Evolutionary conservation across 2,329 filamentous ascomycete species (phyloP).

Genomic region (Whalleya microplaca): DNA sequence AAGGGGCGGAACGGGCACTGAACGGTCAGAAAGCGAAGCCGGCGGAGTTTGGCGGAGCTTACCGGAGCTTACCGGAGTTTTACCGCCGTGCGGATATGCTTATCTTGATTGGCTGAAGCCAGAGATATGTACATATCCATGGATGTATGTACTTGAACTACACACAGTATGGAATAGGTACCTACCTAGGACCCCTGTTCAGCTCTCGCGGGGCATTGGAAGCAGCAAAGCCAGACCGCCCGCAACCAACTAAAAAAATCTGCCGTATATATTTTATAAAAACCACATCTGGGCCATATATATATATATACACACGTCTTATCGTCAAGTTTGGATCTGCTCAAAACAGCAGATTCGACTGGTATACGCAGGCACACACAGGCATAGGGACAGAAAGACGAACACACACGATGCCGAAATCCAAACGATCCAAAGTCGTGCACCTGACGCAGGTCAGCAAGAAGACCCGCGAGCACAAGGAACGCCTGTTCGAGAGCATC

Average conservation of each 20-base stretch:
- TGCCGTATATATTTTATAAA: not conserved
- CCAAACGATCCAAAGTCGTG: slow-evolving; percentile 87
- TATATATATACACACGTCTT: slow-evolving; percentile 17
- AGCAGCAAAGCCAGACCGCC: not conserved
- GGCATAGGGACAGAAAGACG: not conserved
- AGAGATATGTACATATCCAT: too few relatives aligned
- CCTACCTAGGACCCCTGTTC: not conserved
- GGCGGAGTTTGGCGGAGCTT: too few relatives aligned
- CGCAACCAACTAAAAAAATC: not conserved
- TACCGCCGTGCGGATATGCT: too few relatives aligned
- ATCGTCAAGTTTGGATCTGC: too few relatives aligned
- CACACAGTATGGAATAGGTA: too few relatives aligned
- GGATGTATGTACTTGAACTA: too few relatives aligned
- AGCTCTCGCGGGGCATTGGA: not conserved
- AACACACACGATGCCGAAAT: slow-evolving; percentile 79
- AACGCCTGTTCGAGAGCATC: slow-evolving; percentile 85
- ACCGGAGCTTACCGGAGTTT: too few relatives aligned
- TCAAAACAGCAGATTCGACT: too few relatives aligned
- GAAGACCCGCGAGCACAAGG: slow-evolving; percentile 90
- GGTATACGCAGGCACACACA: too few relatives aligned
- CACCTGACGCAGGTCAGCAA: slow-evolving; percentile 91
- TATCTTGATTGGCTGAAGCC: too few relatives aligned
- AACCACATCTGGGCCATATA: too few relatives aligned
- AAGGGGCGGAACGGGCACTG: not conserved
- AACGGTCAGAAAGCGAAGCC: too few relatives aligned